These are phyloP conservation scores for Bretschneidera sinensis DNA, from an alignment of 345 rosid species.

Conservation along the genomic window DNA sequence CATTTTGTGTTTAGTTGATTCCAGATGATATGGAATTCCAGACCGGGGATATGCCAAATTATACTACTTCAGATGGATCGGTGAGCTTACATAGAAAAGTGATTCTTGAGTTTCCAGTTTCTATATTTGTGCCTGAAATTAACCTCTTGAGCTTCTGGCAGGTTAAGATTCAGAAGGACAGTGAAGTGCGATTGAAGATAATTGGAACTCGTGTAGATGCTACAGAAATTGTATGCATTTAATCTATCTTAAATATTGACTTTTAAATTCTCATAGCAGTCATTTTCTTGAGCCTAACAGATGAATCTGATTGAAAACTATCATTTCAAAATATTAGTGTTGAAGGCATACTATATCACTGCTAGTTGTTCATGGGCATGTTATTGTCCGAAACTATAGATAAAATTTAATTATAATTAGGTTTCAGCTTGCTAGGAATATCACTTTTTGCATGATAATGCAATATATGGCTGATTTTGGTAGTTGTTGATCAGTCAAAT, in stretches of 20 bases:
- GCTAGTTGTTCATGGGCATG: too few species aligned
- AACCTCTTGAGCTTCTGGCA: constrained; percentile 20
- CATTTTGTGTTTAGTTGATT: constrained; percentile 47
- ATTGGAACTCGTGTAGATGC: constrained; percentile 94
- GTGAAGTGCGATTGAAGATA: constrained; percentile 90
- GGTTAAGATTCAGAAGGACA: constrained; percentile 92
- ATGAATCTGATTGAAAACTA: background rate
- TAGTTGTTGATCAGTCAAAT: too few species aligned
- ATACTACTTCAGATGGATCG: constrained; percentile 87
- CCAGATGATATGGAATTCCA: constrained; percentile 99
- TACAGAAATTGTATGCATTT: constrained; percentile 62
- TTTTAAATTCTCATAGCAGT: background rate
- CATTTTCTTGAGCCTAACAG: background rate
- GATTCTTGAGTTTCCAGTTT: background rate
- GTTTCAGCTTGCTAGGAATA: background rate
- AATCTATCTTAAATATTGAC: background rate
- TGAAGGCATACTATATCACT: too few species aligned
- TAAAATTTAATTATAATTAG: background rate
- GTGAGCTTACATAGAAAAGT: constrained; percentile 27
- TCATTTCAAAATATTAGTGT: too few species aligned
- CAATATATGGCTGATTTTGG: too few species aligned
- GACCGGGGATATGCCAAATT: constrained; percentile 88
- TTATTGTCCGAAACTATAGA: too few species aligned
- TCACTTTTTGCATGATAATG: too few species aligned
- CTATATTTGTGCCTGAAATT: constrained; percentile 7